Conservation (phyloP, 2,329 filamentous ascomycete genomes). For the Xylaria arbuscula region DNA sequence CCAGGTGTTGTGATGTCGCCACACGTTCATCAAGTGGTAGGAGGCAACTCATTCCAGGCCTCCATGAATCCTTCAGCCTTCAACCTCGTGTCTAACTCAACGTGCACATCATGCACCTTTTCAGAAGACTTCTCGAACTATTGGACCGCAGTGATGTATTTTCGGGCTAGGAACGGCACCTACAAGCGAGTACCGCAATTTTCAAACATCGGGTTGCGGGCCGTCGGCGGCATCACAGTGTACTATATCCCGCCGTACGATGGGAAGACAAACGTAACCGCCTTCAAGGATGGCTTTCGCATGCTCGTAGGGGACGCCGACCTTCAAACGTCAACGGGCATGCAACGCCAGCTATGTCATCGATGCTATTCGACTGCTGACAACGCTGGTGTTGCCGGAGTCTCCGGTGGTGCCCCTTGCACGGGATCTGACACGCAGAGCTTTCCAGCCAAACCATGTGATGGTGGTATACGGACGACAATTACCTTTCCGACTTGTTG, state of each 20-base stretch:
- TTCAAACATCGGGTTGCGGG: conserved; percentile 45
- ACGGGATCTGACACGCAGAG: conserved; percentile 55
- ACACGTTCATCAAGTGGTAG: conserved; percentile 49
- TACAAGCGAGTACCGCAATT: conserved; percentile 47
- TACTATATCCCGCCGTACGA: conserved; percentile 50
- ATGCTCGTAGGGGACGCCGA: conserved; percentile 58
- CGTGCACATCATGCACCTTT: conserved; percentile 47
- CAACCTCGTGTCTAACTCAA: conserved; percentile 44
- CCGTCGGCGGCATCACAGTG: conserved; percentile 47
- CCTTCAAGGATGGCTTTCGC: conserved; percentile 58
- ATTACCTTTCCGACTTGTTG: conserved; percentile 67
- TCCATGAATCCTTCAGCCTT: conserved; percentile 43
- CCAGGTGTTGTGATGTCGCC: conserved; percentile 44
- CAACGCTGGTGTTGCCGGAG: conserved; percentile 39
- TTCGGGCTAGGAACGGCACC: conserved; percentile 45
- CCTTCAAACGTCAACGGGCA: conserved; percentile 41
- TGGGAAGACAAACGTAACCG: conserved; percentile 54
- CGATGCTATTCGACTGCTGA: conserved; percentile 46
- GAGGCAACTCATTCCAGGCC: conserved; percentile 48
- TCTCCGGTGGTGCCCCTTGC: conserved; percentile 50
- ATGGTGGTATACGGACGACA: conserved; percentile 60
- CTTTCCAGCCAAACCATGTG: conserved; percentile 64
- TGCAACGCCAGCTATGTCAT: conserved; percentile 53
- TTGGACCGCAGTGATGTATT: conserved; percentile 47
- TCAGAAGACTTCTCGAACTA: conserved; percentile 47